Base-by-base conservation (phyloP, 768 basidiomycete species). In the Leccinum disarticulatum region DNA sequence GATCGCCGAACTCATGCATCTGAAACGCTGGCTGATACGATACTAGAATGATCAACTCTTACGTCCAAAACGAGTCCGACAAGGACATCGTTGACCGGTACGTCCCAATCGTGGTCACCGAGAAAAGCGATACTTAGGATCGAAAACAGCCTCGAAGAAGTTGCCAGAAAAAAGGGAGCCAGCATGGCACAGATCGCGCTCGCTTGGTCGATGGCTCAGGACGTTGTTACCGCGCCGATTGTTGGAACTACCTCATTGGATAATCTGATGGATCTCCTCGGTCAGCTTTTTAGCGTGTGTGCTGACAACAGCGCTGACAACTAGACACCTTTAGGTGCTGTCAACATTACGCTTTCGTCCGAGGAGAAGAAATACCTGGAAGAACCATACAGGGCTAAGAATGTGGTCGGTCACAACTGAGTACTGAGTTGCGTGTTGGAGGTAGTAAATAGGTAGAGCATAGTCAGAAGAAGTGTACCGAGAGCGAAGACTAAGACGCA, bases 321-420 rank as follows among this genome's bases (percentile, higher is more conserved):
- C 8, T 10, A 22, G 17, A 31, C 19, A 9, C 31, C 11, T 38
- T 15, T 22, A 61, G 60, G n/a, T 36, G 52, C 46, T 19, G 48
- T 61, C 51, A 47, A 53, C 25, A 60, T 61, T 30, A 35, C 60
- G 13, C 58, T 61, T 13, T 60, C 60, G 9, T 17, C 60, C 9
- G 60, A 61, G 35, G 58, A 61, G 60, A 36, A 36, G 58, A 60
- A 47, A 38, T 61, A 61, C 33, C 13, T 60, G 22, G 59, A 60
- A 27, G 60, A 59, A 53, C 58, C 60, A n/a, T 60, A 61, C 51
- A 47, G 35, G 28, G 19, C 60, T 4, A 54, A 76, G 58, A 61
- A 60, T 1, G 71, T 84, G 15, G 65, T 80, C n/a, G 83, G 85
- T 11, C 81, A 83, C 66, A 48, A 47, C 15, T 77, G 62, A 74